These are phyloP conservation scores for Penicillium sp. DNA, from an alignment of 2,329 filamentous ascomycete species.

Conservation along the genomic window DNA sequence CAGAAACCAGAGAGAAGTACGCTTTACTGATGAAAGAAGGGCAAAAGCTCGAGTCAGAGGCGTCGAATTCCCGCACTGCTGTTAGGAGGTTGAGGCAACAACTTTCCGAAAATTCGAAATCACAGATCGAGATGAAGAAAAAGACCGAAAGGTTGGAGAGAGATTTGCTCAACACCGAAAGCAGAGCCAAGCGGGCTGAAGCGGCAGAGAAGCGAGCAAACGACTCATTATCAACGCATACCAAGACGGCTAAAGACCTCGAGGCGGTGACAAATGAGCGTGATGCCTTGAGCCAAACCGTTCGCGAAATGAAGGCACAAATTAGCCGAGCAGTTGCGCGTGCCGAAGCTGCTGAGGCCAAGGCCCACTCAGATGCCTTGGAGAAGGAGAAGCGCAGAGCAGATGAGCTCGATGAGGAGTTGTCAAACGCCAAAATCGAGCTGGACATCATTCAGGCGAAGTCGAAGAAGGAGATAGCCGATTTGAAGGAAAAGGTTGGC, in stretches of 20 bases:
- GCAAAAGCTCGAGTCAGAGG: constrained; percentile 81
- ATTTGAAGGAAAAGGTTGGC: constrained; percentile 74
- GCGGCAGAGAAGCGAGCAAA: constrained; percentile 61
- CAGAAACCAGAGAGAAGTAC: constrained; percentile 90
- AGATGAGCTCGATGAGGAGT: constrained; percentile 65
- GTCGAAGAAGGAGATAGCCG: constrained; percentile 69
- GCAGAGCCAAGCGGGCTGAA: constrained; percentile 68
- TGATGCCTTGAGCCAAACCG: constrained; percentile 66
- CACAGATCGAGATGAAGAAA: constrained; percentile 58
- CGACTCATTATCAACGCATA: constrained; percentile 60
- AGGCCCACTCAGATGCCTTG: constrained; percentile 70
- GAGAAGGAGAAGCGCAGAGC: constrained; percentile 67
- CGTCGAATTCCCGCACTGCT: constrained; percentile 74
- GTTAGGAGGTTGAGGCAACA: constrained; percentile 77
- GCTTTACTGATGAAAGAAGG: constrained; percentile 91
- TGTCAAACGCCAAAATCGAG: constrained; percentile 73
- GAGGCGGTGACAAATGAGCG: constrained; percentile 68
- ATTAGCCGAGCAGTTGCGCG: constrained; percentile 70
- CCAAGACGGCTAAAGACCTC: constrained; percentile 62
- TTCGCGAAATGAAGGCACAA: constrained; percentile 72
- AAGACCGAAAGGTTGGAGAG: constrained; percentile 66
- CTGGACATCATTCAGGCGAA: constrained; percentile 77
- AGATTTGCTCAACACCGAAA: constrained; percentile 52
- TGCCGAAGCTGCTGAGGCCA: constrained; percentile 70
- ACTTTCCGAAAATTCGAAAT: constrained; percentile 58